Evolutionary conservation across 1,139 yeast genomes (phyloP).

Genomic region (Geotrichum aggregatum): DNA sequence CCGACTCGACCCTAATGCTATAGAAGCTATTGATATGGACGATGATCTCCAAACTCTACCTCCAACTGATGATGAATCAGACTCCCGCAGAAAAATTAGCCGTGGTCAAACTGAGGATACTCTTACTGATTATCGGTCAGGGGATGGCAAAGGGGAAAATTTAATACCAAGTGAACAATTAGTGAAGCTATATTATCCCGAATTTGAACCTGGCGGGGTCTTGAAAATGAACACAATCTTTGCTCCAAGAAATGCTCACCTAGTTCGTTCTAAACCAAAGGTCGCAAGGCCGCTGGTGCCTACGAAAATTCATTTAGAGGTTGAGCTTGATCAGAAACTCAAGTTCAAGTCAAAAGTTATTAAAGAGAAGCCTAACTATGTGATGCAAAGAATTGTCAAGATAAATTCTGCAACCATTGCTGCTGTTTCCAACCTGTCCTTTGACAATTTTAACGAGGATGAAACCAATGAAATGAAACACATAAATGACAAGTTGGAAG

Average conservation of each 20-base stretch:
- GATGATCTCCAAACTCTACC: slow-evolving; percentile 7
- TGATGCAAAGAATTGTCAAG: slow-evolving; percentile 7
- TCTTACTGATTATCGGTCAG: too few relatives aligned
- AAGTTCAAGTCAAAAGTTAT: slow-evolving; percentile 24
- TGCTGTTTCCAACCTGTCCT: slow-evolving; percentile 23
- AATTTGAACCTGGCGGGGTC: slow-evolving; percentile 52
- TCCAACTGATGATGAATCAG: slow-evolving; percentile 5
- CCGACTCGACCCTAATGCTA: background rate
- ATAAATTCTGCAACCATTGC: slow-evolving; percentile 17
- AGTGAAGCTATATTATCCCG: slow-evolving; percentile 52
- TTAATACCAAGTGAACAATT: slow-evolving; percentile 34
- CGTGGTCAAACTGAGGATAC: background rate
- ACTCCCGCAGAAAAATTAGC: background rate
- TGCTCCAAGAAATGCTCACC: slow-evolving; percentile 57
- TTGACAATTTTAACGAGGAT: slow-evolving; percentile 12
- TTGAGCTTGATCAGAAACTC: slow-evolving; percentile 42
- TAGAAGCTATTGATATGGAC: slow-evolving; percentile 14
- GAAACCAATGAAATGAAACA: slow-evolving; percentile 22
- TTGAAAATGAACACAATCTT: slow-evolving; percentile 65
- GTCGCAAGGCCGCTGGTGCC: slow-evolving; percentile 60
- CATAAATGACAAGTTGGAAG: slow-evolving; percentile 36
- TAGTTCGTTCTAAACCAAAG: slow-evolving; percentile 52
- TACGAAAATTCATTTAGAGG: slow-evolving; percentile 41
- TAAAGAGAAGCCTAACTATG: slow-evolving; percentile 8
- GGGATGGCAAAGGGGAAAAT: background rate